phyloP scores from a whole-genome alignment of 176 grass and related monocot species.

The Chloris gayana region DNA sequence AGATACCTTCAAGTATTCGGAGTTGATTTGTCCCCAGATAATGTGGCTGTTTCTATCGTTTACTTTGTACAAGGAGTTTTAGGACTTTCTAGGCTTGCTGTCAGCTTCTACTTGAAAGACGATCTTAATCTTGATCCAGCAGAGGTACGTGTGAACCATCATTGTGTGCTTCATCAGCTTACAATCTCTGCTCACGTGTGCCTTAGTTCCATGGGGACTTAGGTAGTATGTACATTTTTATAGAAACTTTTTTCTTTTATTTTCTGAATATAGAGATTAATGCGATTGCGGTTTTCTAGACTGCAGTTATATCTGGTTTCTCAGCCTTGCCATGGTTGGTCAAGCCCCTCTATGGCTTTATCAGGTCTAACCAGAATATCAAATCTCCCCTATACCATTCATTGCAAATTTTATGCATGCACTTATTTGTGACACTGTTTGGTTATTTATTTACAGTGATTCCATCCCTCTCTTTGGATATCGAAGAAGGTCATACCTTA shows the following conservation, averaged over 20 bases:
- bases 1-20: conserved; percentile 63
- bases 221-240: conserved; percentile 4
- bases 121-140: conserved; percentile 95
- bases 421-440: background rate
- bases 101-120: conserved; percentile 96
- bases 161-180: conserved; percentile 20
- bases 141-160: conserved; percentile 57
- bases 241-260: conserved; percentile 13
- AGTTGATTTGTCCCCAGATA: conserved; percentile 87
- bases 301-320: conserved; percentile 93
- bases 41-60: conserved; percentile 89
- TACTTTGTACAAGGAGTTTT: conserved; percentile 99
- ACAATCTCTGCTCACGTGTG: background rate
- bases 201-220: conserved; percentile 16
- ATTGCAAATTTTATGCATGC: background rate
- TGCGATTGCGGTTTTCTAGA: conserved; percentile 61
- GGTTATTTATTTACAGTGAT: conserved; percentile 57
- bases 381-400: background rate
- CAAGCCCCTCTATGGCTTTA: conserved; percentile 98
- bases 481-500: conserved; percentile 92
- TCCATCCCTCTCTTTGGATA: conserved; percentile 94
- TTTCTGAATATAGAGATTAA: conserved; percentile 30
- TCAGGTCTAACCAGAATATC: conserved; percentile 60
- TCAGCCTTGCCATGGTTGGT: conserved; percentile 95
- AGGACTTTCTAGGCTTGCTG: conserved; percentile 86